Evolutionary conservation across 306 rosid genomes (phyloP).

Genomic region (Trifolium pratense): DNA sequence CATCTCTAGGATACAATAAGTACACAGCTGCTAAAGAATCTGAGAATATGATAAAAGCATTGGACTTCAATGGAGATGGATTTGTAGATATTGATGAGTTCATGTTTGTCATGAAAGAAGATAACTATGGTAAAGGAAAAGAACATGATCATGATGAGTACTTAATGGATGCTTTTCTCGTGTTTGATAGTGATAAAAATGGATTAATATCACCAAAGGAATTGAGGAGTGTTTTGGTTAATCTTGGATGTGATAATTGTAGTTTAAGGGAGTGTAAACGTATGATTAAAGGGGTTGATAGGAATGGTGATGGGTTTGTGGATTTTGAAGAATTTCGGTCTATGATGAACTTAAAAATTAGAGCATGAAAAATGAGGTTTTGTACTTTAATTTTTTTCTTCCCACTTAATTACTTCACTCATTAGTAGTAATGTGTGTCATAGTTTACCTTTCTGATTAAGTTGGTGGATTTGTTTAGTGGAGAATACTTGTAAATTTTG

Average conservation of each 20-base stretch:
- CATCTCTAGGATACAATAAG: constrained; percentile 56
- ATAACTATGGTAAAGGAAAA: neutral
- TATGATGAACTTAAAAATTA: constrained; percentile 57
- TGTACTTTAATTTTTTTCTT: neutral
- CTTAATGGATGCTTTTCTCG: constrained; percentile 70
- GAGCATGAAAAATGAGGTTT: constrained; percentile 19
- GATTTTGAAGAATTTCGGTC: constrained; percentile 69
- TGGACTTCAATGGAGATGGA: constrained; percentile 76
- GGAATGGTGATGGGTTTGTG: constrained; percentile 73
- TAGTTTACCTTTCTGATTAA: neutral
- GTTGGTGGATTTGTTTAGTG: neutral
- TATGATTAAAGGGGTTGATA: constrained; percentile 72
- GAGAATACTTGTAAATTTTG: neutral
- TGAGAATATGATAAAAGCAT: constrained; percentile 56
- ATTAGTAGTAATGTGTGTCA: neutral
- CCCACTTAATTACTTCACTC: neutral
- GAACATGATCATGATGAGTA: constrained; percentile 31
- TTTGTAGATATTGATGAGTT: constrained; percentile 73
- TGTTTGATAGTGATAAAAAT: constrained; percentile 64
- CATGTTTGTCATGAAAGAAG: constrained; percentile 57
- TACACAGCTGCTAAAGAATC: constrained; percentile 58
- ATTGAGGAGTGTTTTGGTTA: constrained; percentile 54
- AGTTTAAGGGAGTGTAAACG: constrained; percentile 60
- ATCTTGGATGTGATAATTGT: constrained; percentile 60
- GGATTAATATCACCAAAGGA: constrained; percentile 72